These are phyloP conservation scores for Mycosphaerella sp. DNA, from an alignment of 2,329 filamentous ascomycete species.

Conservation along the genomic window DNA sequence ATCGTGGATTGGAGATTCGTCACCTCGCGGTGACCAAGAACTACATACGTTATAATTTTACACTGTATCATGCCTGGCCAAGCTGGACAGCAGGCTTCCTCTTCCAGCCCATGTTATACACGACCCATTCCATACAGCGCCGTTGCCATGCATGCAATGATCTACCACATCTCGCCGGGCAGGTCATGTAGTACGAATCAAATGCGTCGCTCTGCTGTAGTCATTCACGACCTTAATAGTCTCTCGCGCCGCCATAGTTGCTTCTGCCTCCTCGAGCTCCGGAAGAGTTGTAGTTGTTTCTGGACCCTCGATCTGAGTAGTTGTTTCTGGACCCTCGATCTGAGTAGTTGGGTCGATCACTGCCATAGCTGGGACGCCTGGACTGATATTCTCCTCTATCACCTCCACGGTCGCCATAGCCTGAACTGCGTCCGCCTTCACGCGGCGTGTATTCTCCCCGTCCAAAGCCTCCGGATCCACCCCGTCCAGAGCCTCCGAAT, in stretches of 20 bases:
- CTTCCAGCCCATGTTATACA: slow-evolving; percentile 2
- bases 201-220: slow-evolving; percentile 4
- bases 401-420: slow-evolving; percentile 3
- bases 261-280: background rate
- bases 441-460: slow-evolving; percentile 1
- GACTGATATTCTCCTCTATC: slow-evolving; percentile 1
- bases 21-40: slow-evolving; percentile 10
- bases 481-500: slow-evolving; percentile 6
- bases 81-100: background rate
- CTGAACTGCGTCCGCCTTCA: slow-evolving; percentile 10
- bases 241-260: background rate
- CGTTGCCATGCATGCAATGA: slow-evolving; percentile 11
- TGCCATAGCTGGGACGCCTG: slow-evolving; percentile 7
- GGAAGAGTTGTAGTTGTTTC: background rate
- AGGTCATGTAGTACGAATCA: background rate
- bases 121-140: slow-evolving; percentile 2
- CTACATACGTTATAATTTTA: slow-evolving; percentile 12
- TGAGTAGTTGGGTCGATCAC: slow-evolving; percentile 10
- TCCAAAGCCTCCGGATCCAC: slow-evolving; percentile 7
- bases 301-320: background rate
- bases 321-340: slow-evolving; percentile 9
- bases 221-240: background rate
- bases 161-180: background rate
- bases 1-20: slow-evolving; percentile 15
- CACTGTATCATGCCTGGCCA: slow-evolving; percentile 13